Evolutionary conservation across 495 filamentous ascomycete species (phyloP), one percentile per base, ranked within the genome.

Genomic region (Chaetomium fimeti): DNA sequence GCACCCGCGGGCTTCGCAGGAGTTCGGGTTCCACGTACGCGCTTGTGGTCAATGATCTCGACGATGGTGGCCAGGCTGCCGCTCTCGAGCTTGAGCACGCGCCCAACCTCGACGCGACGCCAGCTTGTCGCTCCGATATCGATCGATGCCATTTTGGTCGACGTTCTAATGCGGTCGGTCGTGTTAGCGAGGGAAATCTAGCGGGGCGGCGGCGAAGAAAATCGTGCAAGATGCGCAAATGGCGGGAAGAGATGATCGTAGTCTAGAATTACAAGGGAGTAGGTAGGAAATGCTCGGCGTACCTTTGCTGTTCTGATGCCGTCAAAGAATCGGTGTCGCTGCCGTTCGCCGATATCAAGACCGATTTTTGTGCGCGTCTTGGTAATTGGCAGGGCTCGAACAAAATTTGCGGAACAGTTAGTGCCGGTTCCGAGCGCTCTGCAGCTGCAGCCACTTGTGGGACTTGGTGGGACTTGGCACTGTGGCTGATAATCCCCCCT

Each of bases 1-100:
- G 63, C 52, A 42, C 47, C 52, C 51, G 27, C 4, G 57, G 57
- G 43, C 52, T 40, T 61, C 53, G 58, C 52, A 8, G 47, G 60
- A 9, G 48, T 28, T 43, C 22, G 64, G 62, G 42, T 57, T 63
- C 38, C 66, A 90, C 93, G 76, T 96, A 98, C 94, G 80, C 94
- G 91, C 86, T 96, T 96, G 90, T 99, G 94, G 82, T 98, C 95
- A 81, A 98, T 93, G 79, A 99, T 96, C 87, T 98, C 92, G 79
- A 97, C 92, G 77, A 99, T 94, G 74, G 85, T 82, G 67, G 92
- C 95, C 67, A 98, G 86, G 79, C 89, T 89, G 81, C 92, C 93
- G 67, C 78, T 83, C 84, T 86, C 91, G 68, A 87, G 89, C 68
- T 75, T 73, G 68, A 97, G 87, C 69, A 94, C 89, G 73, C 95